These are phyloP conservation scores for Lentinula guzmanii DNA, from an alignment of 768 basidiomycete species.

Conservation along the genomic window DNA sequence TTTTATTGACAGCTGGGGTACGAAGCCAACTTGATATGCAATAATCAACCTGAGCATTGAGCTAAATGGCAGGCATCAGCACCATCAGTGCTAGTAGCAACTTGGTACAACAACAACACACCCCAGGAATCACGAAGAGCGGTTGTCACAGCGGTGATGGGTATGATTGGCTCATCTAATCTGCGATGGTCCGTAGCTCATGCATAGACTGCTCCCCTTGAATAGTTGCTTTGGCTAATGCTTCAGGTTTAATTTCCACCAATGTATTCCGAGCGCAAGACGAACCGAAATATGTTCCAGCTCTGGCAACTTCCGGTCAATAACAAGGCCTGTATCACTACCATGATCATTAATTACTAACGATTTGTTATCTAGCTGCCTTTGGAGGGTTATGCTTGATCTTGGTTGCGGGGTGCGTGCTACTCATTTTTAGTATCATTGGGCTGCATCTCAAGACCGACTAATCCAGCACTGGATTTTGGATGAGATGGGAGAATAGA, in stretches of 20 bases:
- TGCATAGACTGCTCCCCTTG: not conserved
- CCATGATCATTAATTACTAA: not conserved
- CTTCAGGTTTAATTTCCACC: conserved; percentile 42
- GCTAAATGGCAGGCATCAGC: conserved; percentile 31
- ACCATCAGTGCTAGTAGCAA: conserved; percentile 38
- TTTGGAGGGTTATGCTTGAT: conserved; percentile 42
- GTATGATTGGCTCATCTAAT: conserved; percentile 17
- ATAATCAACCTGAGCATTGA: not conserved
- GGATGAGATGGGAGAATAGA: conserved; percentile 44
- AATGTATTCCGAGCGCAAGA: conserved; percentile 47
- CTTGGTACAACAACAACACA: conserved; percentile 46
- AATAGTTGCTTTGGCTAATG: conserved; percentile 41
- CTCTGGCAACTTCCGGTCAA: conserved; percentile 39
- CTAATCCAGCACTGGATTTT: conserved; percentile 28
- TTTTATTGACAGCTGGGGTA: conserved; percentile 45
- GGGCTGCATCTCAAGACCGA: conserved; percentile 2
- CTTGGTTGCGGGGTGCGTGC: conserved; percentile 29
- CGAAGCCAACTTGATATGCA: conserved; percentile 7
- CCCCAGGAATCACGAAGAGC: conserved; percentile 42
- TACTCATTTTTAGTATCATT: not conserved
- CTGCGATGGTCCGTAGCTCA: not conserved
- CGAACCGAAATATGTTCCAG: conserved; percentile 44
- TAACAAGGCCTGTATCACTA: not conserved
- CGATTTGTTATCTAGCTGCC: conserved; percentile 22
- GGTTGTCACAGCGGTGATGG: conserved; percentile 47